A percentile compares a stretch with the other conserved stretches of the same genome.
phyloP scores from a whole-genome alignment of 495 filamentous ascomycete genomes.

The Penicillium bovifimosum region DNA sequence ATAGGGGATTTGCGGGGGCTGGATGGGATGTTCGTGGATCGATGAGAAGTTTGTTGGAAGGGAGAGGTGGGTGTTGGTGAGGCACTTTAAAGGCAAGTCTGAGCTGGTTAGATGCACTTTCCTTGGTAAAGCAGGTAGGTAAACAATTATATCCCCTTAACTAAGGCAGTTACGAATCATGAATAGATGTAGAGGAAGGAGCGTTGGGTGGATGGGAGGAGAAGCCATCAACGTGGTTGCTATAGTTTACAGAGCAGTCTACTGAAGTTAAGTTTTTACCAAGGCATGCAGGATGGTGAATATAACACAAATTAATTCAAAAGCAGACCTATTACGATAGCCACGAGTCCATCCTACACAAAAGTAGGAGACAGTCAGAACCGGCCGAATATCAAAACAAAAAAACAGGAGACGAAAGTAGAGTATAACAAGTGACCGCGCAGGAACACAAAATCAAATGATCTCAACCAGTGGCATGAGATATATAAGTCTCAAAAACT shows the following conservation, averaged over 20 bases:
- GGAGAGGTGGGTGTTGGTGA: conserved; percentile 24
- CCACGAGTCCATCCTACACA: conserved; percentile 51
- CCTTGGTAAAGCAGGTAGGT: too few species aligned
- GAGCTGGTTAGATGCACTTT: conserved; percentile 28
- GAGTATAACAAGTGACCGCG: conserved; percentile 15
- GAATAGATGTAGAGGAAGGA: background rate
- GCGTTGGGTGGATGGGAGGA: too few species aligned
- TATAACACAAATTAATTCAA: conserved; percentile 10
- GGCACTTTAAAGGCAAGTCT: conserved; percentile 51
- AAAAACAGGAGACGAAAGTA: conserved; percentile 3
- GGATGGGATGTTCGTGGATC: background rate
- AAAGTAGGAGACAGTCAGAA: conserved; percentile 50
- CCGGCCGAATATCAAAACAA: conserved; percentile 31
- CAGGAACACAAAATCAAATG: conserved; percentile 18
- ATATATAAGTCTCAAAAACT: conserved; percentile 18
- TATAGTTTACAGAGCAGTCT: background rate
- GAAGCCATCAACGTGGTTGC: too few species aligned
- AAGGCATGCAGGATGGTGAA: background rate
- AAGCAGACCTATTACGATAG: conserved; percentile 25
- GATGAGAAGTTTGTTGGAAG: conserved; percentile 1
- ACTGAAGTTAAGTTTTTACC: background rate
- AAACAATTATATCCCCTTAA: too few species aligned
- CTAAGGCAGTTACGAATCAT: too few species aligned
- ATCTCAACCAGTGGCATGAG: conserved; percentile 13
- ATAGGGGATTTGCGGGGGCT: background rate